A percentile compares a stretch with the other conserved stretches of the same genome.
Evolutionary conservation across 225 moss, liverwort and hornwort genomes (phyloP).

Genomic region (Anthoceros angustus): DNA sequence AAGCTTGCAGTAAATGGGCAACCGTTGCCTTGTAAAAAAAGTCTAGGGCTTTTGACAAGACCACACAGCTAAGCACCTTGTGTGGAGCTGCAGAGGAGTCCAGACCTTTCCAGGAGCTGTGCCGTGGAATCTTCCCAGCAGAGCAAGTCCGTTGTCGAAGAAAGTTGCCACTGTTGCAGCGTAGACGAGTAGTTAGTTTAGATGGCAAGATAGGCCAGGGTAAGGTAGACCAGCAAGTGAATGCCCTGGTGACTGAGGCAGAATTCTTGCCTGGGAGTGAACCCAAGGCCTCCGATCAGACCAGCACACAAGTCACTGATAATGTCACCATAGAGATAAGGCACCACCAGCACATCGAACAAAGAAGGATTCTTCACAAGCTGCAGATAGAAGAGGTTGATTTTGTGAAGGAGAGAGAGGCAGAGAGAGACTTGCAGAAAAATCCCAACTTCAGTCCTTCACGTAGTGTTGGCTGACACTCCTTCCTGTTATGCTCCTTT

Average conservation of each 20-base stretch:
- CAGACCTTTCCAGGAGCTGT: constrained; percentile 94
- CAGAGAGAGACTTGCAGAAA: constrained; percentile 68
- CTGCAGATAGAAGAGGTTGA: constrained; percentile 25
- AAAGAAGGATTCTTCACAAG: constrained; percentile 92
- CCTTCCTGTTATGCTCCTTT: constrained; percentile 59
- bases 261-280: constrained; percentile 77
- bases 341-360: constrained; percentile 94
- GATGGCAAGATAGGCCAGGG: no score
- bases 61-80: neutral
- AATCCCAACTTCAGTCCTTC: constrained; percentile 90
- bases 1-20: no score
- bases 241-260: no score
- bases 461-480: constrained; percentile 95
- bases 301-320: constrained; percentile 96
- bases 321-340: constrained; percentile 94
- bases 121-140: constrained; percentile 51
- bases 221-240: no score
- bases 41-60: no score
- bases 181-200: no score
- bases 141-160: no score
- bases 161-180: no score
- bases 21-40: no score
- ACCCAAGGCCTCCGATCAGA: constrained; percentile 76
- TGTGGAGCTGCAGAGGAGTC: neutral
- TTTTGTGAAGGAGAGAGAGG: neutral